Base-by-base conservation (phyloP, 2,329 filamentous ascomycete species). In the Colletotrichum lentis region DNA sequence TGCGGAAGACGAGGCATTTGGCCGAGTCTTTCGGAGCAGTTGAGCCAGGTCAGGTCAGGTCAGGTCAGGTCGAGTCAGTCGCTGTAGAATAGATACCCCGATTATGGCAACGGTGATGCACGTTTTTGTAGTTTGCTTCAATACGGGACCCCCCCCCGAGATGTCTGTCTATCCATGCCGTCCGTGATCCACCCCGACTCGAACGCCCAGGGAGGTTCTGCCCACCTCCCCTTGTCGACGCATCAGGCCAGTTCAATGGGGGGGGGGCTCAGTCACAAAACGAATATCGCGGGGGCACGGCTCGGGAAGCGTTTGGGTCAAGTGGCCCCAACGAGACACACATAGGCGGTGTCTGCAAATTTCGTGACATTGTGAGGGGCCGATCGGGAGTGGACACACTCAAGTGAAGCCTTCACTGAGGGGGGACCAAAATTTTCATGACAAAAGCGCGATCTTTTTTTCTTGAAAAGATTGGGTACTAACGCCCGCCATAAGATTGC, bases 1-100 rank as follows among this genome's bases (percentile, higher is more conserved):
- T 27, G 27, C 27, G 27, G 27, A 7, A 44, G 41, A 65, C 37
- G 39, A 49, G 22, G 31, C n/a, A 22, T 58, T 24, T 18, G 55
- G 56, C 54, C 43, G 55, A 27, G 27, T 27, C 27, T 7, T 60
- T 44, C n/a, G 54, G 37, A 55, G 43, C 59, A 47, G 44, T 54
- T 60, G 20, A 60, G 41, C 54, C 62, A 46, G 27, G 44, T 54
- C 55, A 20, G 56, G 41, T 60, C 62, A 46, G 50, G 59, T 52
- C 56, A 20, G 63, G 63, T 58, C 27, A 7, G 58, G 63, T 61
- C 60, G 52, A 60, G 60, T 64, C 55, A 66, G 69, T 69, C 55
- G 60, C 67, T 78, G 77, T 78, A 79, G 74, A 81, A 72, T 80
- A 81, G 79, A 81, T 81, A 81, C 80, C 79, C 79, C 74, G 75